A percentile compares a stretch with the other conserved stretches of the same genome.
These are phyloP conservation scores for Eugenia klotzschiana DNA, from an alignment of 441 rosid genomes.

Conservation along the genomic window DNA sequence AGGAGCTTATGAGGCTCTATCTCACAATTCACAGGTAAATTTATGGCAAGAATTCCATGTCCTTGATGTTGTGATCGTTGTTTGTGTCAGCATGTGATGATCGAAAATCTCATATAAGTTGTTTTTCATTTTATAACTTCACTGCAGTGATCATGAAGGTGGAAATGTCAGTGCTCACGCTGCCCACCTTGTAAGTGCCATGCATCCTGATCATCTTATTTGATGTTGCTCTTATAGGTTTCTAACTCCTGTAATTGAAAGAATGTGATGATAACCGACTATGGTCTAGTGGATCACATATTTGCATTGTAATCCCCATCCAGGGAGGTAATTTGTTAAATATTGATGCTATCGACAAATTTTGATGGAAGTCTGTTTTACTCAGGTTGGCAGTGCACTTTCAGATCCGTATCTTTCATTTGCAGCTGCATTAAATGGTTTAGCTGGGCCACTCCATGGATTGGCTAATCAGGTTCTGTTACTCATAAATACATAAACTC, in stretches of 20 bases:
- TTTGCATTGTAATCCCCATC: background rate
- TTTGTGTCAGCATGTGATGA: background rate
- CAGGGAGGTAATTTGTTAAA: background rate
- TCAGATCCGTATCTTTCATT: conserved; percentile 94
- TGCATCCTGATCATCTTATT: background rate
- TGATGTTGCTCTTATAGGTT: background rate
- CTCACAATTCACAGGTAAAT: conserved; percentile 82
- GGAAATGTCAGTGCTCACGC: conserved; percentile 99
- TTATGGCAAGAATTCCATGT: background rate
- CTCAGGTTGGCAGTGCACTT: conserved; percentile 92
- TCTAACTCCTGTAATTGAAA: background rate
- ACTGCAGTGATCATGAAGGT: conserved; percentile 91
- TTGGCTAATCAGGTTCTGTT: conserved; percentile 82
- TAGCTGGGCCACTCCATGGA: conserved; percentile 99
- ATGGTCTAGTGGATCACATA: background rate
- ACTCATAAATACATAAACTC: background rate
- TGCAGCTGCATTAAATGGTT: conserved; percentile 93
- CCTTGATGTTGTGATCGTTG: background rate
- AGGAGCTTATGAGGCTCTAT: conserved; percentile 97
- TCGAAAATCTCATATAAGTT: background rate
- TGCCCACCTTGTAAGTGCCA: conserved; percentile 68
- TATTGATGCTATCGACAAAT: background rate
- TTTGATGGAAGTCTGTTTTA: background rate
- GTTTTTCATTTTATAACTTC: conserved; percentile 1
- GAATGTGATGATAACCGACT: background rate